Evolutionary conservation across 441 rosid genomes (phyloP), one percentile per base, ranked within the genome.

Genomic region (Dalechampia spathulata): DNA sequence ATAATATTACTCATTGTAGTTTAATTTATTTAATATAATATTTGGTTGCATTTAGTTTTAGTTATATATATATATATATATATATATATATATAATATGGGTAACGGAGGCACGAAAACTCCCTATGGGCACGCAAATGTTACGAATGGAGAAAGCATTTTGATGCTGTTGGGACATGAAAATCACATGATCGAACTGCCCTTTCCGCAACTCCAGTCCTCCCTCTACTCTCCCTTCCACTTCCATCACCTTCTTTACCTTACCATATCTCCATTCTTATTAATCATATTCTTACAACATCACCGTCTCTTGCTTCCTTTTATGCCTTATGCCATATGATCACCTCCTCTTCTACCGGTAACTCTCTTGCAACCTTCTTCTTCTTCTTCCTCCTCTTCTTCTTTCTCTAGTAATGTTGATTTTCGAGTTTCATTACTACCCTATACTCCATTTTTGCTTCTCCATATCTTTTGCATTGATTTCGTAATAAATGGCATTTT

Each of bases 121-220:
- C 34, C 34, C 16, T 32, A 52, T 19, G 4, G 32, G 37, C 68
- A 73, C 66, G 77, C 51, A 62, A 69, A 34, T 46, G 34, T 20
- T 50, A 25, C 59, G 57, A 14, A 11, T 30, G 5, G 49, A 40
- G 26, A 30, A 14, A 21, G 13, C 15, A 26, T 17, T 46, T 61
- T 25, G 30, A 63, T 71, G 67, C 74, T 58, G 82, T 77, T 80
- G 77, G 67, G 42, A 57, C 75, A 77, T 64, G 78, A 64, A 71
- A 68, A 55, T 51, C 52, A 63, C 75, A 77, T 80, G 85, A 72
- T 65, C 40, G 57, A 72, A 63, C 80, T 71, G 66, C 75, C 78
- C 1, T 40, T 46, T 2, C 44, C 42, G 20, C 60, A 64, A 36
- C 62, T 40, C 20, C 32, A 55, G 19, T 40, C 52, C 22, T 64